phyloP scores from a whole-genome alignment of 805 yeast species.

The Pichia nakasei region DNA sequence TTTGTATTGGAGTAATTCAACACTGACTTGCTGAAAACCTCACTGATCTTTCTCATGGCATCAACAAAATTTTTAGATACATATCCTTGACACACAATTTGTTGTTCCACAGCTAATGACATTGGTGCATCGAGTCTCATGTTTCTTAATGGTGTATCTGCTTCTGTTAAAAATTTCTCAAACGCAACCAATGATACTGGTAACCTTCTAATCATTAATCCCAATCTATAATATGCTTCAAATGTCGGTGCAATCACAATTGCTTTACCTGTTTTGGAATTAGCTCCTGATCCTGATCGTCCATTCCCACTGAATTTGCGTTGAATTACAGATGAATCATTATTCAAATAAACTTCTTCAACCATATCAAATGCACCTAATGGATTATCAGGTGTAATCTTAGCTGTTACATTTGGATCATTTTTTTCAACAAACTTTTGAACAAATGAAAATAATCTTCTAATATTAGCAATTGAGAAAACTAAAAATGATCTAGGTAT shows the following conservation, averaged over 20 bases:
- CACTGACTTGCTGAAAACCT: slow-evolving; percentile 34
- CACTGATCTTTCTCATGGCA: slow-evolving; percentile 36
- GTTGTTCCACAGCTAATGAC: slow-evolving; percentile 49
- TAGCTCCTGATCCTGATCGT: slow-evolving; percentile 1
- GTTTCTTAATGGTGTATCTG: slow-evolving; percentile 34
- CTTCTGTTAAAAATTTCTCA: slow-evolving; percentile 54
- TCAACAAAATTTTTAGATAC: slow-evolving; percentile 35
- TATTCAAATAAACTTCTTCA: slow-evolving; percentile 19
- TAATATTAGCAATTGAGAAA: slow-evolving; percentile 59
- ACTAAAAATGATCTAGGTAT: slow-evolving; percentile 60
- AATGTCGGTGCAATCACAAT: slow-evolving; percentile 35
- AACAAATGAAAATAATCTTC: slow-evolving; percentile 48
- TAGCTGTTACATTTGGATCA: slow-evolving; percentile 26
- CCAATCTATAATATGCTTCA: slow-evolving; percentile 43
- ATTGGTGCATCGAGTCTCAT: slow-evolving; percentile 31
- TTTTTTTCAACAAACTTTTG: slow-evolving; percentile 48
- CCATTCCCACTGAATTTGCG: slow-evolving; percentile 5
- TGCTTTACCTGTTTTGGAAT: slow-evolving; percentile 10
- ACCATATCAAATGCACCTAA: slow-evolving; percentile 23
- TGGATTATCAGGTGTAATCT: slow-evolving; percentile 24
- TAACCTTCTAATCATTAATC: slow-evolving; percentile 37
- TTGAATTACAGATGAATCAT: slow-evolving; percentile 19
- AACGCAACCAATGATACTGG: slow-evolving; percentile 49
- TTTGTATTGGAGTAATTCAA: slow-evolving; percentile 36
- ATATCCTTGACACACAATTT: slow-evolving; percentile 51